Evolutionary conservation across 75 land plant species (phyloP).

Genomic region (Adiantum capillusveneris): DNA sequence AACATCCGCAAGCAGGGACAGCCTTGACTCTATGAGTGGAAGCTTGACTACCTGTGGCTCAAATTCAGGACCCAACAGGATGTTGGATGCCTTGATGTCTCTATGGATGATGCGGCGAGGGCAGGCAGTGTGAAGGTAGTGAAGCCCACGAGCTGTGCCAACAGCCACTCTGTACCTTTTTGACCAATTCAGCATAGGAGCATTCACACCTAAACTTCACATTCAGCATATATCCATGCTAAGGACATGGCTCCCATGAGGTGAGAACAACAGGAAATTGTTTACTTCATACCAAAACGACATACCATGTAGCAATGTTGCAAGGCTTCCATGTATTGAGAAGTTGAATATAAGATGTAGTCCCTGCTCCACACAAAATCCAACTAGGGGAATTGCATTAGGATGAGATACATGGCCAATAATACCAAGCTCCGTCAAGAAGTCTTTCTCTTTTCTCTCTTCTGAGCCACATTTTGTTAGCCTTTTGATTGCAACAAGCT

Average conservation of each 20-base stretch:
- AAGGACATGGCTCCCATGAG: neutral
- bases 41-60: conserved; percentile 68
- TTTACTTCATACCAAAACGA: conserved; percentile 16
- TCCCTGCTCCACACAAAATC: conserved; percentile 38
- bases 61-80: conserved; percentile 67
- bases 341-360: conserved; percentile 35
- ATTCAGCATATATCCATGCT: neutral
- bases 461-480: conserved; percentile 26
- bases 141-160: conserved; percentile 83
- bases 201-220: conserved; percentile 9
- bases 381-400: conserved; percentile 29
- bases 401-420: conserved; percentile 38
- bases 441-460: conserved; percentile 23
- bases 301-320: conserved; percentile 34
- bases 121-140: conserved; percentile 81
- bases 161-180: conserved; percentile 68
- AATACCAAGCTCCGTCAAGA: conserved; percentile 37
- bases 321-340: conserved; percentile 34
- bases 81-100: conserved; percentile 89
- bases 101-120: conserved; percentile 91
- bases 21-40: neutral
- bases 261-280: conserved; percentile 3
- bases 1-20: neutral
- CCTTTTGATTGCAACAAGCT: conserved; percentile 37
- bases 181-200: conserved; percentile 56